Evolutionary conservation across 2,329 filamentous ascomycete genomes (phyloP), one percentile per base, ranked within the genome.

Genomic region (Blastomyces parvus): DNA sequence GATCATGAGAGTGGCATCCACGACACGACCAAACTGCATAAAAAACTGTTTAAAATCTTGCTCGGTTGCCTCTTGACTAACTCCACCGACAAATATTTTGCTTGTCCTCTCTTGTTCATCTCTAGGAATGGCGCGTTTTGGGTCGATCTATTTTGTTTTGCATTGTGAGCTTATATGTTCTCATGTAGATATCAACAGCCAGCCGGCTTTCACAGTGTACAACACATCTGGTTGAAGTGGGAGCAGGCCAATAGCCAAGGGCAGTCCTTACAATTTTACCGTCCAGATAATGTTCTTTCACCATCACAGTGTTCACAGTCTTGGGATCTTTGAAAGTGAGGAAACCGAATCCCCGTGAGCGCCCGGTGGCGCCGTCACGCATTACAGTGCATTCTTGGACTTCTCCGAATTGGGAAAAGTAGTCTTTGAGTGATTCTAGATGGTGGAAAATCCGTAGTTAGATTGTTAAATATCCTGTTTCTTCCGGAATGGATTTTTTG

Each of bases 341-440:
- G 78, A 99, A 99, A 38, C 94, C 94, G 71, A 99, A 99, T 30
- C 94, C 94, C 77, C 94, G 86, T 38, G 94, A 97, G 66, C 94
- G 87, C 53, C 94, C 94, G 11, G 91, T 96, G 59, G 90, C 89
- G 66, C 91, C 92, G 77, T 99, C 94, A 68, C 94, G 86, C 94
- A 99, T 99, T n/a, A 99, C 94, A 19, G 94, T 99, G 75, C 94
- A 97, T 79, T 99, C 94, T 38, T 93, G 84, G 55, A 99, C 94
- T 75, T 99, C 94, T 65, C 94, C 94, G 74, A 96, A 99, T 71
- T 97, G 91, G 14, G 93, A 92, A 76, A 99, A 99, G 76, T 99
- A 99, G 68, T 97, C 90, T 69, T 91, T 90, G 36, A 99, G 84
- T 8, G 94, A 97, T 81, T 99, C 94, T 99, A 68, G 27, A 57